Evolutionary conservation across 2,329 filamentous ascomycete genomes (phyloP).

Genomic region (Paracorniculantispora psalliotae): DNA sequence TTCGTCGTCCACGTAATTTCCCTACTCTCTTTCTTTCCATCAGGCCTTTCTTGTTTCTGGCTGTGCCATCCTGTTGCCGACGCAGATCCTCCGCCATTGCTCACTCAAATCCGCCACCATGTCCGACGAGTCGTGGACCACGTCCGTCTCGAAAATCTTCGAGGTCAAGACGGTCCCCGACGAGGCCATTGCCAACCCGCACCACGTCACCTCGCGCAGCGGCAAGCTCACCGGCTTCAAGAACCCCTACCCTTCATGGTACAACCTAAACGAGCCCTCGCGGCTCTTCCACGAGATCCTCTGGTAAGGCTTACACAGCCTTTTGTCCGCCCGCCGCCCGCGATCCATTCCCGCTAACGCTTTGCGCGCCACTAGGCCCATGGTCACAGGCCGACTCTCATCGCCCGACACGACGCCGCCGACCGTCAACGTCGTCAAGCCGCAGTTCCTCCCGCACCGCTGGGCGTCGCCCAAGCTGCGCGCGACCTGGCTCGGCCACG

Average conservation of each 20-base stretch:
- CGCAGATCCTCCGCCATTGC: no score
- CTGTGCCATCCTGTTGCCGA: no score
- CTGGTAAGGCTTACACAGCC: slow-evolving; percentile 5
- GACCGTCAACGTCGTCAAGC: slow-evolving; percentile 61
- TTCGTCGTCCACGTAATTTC: not conserved
- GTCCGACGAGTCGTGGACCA: slow-evolving; percentile 8
- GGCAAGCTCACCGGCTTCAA: slow-evolving; percentile 37
- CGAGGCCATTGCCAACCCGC: slow-evolving; percentile 40
- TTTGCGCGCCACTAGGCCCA: slow-evolving; percentile 24
- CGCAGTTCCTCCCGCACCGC: slow-evolving; percentile 60
- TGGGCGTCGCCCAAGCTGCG: slow-evolving; percentile 56
- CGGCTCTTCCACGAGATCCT: slow-evolving; percentile 5
- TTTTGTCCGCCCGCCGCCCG: no score
- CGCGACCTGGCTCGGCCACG: slow-evolving; percentile 92
- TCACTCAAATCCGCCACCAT: not conserved
- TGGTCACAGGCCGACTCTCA: slow-evolving; percentile 36
- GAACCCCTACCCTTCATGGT: slow-evolving; percentile 48
- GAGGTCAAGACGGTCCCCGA: slow-evolving; percentile 29
- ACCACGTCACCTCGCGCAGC: slow-evolving; percentile 43
- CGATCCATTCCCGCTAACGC: no score
- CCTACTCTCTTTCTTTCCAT: not conserved
- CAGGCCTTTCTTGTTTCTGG: not conserved
- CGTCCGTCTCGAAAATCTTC: slow-evolving; percentile 5
- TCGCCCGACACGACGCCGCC: slow-evolving; percentile 59
- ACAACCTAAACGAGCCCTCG: slow-evolving; percentile 17